Evolutionary conservation across 768 basidiomycete genomes (phyloP), one percentile per base, ranked within the genome.

Genomic region (Pholiota molesta): DNA sequence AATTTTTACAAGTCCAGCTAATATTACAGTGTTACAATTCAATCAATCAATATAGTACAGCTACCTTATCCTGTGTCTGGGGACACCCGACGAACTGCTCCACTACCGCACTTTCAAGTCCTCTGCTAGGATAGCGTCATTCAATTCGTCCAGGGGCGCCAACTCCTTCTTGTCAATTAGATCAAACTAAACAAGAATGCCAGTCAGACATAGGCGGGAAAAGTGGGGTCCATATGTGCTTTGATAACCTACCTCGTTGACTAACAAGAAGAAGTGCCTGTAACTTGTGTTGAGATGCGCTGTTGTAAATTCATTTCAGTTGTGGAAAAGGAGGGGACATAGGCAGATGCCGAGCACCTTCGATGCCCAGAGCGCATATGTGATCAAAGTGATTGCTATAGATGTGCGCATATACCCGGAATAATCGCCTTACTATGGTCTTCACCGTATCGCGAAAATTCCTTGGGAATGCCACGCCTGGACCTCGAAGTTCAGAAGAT

Each of bases 311-410:
- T 63, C 57, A 37, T 37, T n/a, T 52, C 42, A 7, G 40, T 28
- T 42, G 8, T 21, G 23, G 45, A 52, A 35, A 33, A 51, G 52
- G 19, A 37, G 51, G 28, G 21, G n/a, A 23, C 42, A 40, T 16
- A 39, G 23, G 33, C 21, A 17, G 42, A 39, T 14, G 6, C 55
- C 35, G 71, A 79, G 42, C 63, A 97, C 97, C 97, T 85, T 99
- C 97, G 56, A 99, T 98, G 5, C 96, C 96, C 51, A 99, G 78
- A 14, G 97, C 97, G 74, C 97, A 99, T 62, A 99, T 94, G 69
- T 99, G 97, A 69, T 99, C 97, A 74, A 99, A 99, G 76, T 99
- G 97, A 67, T 95, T 97, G 81, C 95, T 97, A 80, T 99, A 99
- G 71, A 99, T 89, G 74, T 99, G 97, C 19, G 95, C 97, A 73